These are phyloP conservation scores for Saksenaea oblongispora DNA, from an alignment of 371 early-diverging fungal species.

Conservation along the genomic window DNA sequence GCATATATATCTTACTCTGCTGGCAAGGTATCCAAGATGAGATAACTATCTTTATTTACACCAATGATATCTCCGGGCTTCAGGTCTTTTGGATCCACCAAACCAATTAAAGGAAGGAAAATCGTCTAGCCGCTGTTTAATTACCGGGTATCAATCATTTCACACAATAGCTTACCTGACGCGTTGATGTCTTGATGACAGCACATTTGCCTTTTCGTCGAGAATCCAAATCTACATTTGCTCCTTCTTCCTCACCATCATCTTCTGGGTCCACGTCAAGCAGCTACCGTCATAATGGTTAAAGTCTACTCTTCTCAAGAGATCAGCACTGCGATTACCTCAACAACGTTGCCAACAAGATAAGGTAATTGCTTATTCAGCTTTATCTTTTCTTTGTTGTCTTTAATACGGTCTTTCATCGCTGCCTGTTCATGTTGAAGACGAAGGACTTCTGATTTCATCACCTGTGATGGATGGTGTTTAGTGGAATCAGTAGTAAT, in stretches of 20 bases:
- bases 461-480: conserved; percentile 57
- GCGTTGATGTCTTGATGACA: conserved; percentile 96
- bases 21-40: conserved; percentile 98
- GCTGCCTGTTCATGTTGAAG: conserved; percentile 87
- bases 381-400: conserved; percentile 99
- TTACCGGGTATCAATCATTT: not conserved
- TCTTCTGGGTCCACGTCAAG: conserved; percentile 92
- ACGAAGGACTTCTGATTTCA: conserved; percentile 89
- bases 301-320: not conserved
- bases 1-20: conserved; percentile 74
- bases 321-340: conserved; percentile 58
- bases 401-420: conserved; percentile 95
- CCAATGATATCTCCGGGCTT: conserved; percentile 99
- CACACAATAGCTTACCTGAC: conserved; percentile 69
- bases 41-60: conserved; percentile 99
- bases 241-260: conserved; percentile 90
- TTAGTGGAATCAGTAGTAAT: not conserved
- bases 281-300: conserved; percentile 52
- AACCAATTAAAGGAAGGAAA: conserved; percentile 97
- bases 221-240: conserved; percentile 91
- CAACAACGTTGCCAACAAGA: conserved; percentile 98
- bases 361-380: conserved; percentile 99
- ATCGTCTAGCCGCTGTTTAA: conserved; percentile 68
- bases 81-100: conserved; percentile 92
- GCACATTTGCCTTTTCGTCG: conserved; percentile 96